Percentiles rank a stretch among this genome's conserved stretches.
Conservation (phyloP, 805 yeast species). For the Diddensiella santjacobensis region DNA sequence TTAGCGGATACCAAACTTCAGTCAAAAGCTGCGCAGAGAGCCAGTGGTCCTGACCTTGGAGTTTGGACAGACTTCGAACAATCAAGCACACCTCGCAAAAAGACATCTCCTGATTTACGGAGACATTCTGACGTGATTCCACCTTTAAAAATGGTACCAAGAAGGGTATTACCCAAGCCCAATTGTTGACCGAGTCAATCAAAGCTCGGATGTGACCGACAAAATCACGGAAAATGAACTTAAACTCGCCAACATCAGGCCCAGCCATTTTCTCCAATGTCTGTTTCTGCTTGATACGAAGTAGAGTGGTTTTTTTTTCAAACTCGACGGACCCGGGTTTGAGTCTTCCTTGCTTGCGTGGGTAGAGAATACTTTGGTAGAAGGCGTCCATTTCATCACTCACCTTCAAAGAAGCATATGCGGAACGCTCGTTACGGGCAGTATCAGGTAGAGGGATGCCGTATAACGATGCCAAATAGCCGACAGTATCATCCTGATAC, state of each 20-base stretch:
- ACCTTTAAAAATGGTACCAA: conserved; percentile 15
- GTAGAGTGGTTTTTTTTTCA: conserved; percentile 10
- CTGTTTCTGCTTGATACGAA: conserved; percentile 12
- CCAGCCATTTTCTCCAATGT: conserved; percentile 10
- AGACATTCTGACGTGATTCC: neutral
- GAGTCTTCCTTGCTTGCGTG: conserved; percentile 4
- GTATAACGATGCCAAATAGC: neutral
- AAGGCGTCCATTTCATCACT: conserved; percentile 13
- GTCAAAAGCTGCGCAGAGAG: conserved; percentile 12
- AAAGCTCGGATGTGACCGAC: conserved; percentile 17
- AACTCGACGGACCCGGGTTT: conserved; percentile 11
- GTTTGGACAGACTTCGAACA: conserved; percentile 8
- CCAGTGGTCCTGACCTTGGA: conserved; percentile 3
- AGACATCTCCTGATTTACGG: conserved; percentile 8
- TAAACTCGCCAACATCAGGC: conserved; percentile 11
- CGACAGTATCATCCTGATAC: neutral
- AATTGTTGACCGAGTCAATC: conserved; percentile 9
- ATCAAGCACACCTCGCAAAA: conserved; percentile 16
- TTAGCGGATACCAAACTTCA: conserved; percentile 24
- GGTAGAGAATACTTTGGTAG: conserved; percentile 3
- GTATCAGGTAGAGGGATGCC: neutral
- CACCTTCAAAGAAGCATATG: neutral
- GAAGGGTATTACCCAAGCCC: conserved; percentile 15
- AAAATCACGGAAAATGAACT: conserved; percentile 19
- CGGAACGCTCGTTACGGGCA: neutral